phyloP scores from a whole-genome alignment of 805 yeast species.

The Yarrowia osloensis region DNA sequence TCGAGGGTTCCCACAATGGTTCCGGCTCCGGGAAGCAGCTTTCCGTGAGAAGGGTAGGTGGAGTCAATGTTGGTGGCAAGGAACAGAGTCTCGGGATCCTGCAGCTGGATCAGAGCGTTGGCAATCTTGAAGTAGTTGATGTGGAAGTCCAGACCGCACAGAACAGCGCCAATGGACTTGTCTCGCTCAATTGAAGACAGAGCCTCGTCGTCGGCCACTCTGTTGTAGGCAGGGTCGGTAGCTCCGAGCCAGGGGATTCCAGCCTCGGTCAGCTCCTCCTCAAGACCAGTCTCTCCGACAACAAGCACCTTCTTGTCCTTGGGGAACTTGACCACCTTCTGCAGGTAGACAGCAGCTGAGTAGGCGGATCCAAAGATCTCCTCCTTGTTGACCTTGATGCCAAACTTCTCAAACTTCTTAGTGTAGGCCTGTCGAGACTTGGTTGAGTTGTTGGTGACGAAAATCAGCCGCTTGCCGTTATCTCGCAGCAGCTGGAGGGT shows the following conservation, averaged over 20 bases:
- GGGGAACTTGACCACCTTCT: constrained; percentile 71
- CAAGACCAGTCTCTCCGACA: constrained; percentile 85
- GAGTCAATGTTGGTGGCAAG: constrained; percentile 94
- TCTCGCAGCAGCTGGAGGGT: constrained; percentile 62
- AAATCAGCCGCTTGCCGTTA: constrained; percentile 66
- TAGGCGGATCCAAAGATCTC: constrained; percentile 91
- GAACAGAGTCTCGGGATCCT: constrained; percentile 64
- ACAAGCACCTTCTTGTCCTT: constrained; percentile 82
- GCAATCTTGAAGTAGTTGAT: constrained; percentile 83
- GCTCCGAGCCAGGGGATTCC: constrained; percentile 87
- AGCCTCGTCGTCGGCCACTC: constrained; percentile 55
- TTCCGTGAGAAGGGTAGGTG: constrained; percentile 87
- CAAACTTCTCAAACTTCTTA: constrained; percentile 67
- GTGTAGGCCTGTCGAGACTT: constrained; percentile 80
- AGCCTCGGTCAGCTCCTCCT: constrained; percentile 68
- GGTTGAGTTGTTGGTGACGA: constrained; percentile 95
- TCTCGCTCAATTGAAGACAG: constrained; percentile 50
- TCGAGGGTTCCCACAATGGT: constrained; percentile 78
- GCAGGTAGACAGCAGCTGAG: constrained; percentile 85
- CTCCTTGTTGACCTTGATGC: constrained; percentile 49
- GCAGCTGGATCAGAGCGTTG: constrained; percentile 75
- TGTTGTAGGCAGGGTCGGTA: constrained; percentile 59
- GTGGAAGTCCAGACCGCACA: constrained; percentile 79
- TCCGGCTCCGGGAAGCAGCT: constrained; percentile 92
- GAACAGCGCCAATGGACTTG: constrained; percentile 78